phyloP scores from a whole-genome alignment of 768 basidiomycete species.

The Pleurotus tuber-regium region DNA sequence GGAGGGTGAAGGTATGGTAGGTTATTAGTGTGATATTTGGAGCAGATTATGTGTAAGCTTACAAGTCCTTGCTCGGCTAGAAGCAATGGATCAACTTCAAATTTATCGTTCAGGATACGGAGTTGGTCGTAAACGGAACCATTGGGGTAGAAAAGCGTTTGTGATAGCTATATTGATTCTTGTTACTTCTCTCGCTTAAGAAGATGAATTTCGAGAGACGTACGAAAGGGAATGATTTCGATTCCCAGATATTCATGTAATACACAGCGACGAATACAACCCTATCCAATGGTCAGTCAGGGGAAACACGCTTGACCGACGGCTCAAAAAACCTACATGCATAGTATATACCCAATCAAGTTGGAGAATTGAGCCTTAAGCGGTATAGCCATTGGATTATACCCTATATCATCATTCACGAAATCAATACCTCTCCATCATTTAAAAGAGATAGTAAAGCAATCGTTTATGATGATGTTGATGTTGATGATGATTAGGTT shows the following conservation, averaged over 20 bases:
- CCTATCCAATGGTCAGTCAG: no score
- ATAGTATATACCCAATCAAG: conserved; percentile 47
- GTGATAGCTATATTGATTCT: conserved; percentile 36
- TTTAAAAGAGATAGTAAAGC: no score
- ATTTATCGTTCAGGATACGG: conserved; percentile 35
- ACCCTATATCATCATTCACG: conserved; percentile 15
- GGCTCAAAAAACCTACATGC: conserved; percentile 49
- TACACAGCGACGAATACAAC: conserved; percentile 49
- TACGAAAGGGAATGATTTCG: conserved; percentile 30
- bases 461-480: neutral
- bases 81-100: conserved; percentile 5
- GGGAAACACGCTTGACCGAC: no score
- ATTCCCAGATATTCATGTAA: conserved; percentile 54
- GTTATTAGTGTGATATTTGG: neutral
- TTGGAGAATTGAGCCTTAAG: conserved; percentile 47
- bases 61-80: conserved; percentile 37
- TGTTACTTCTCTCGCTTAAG: no score
- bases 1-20: neutral
- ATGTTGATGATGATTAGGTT: neutral
- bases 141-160: conserved; percentile 49
- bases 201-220: no score
- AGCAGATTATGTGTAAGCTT: conserved; percentile 5
- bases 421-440: no score
- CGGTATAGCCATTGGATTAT: conserved; percentile 52
- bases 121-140: conserved; percentile 41